A percentile compares a stretch with the other conserved stretches of the same genome.
phyloP scores from a whole-genome alignment of 192 early-diverging fungal species.

The Entomortierella lignicola region DNA sequence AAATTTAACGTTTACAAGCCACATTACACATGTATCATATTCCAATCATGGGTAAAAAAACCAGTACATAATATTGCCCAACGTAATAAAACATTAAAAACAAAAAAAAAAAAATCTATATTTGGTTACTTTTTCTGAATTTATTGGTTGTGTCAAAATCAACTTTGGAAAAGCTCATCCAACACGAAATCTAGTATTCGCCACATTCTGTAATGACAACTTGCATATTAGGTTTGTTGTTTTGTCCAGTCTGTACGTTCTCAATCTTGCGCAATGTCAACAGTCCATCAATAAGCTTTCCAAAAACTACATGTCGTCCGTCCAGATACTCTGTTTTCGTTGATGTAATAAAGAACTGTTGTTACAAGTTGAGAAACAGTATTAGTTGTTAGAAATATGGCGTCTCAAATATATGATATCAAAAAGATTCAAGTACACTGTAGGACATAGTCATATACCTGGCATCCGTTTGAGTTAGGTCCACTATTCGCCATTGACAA shows the following conservation, averaged over 20 bases:
- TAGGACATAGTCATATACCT: constrained; percentile 63
- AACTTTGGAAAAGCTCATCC: too few relatives aligned
- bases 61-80: too few relatives aligned
- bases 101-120: too few relatives aligned
- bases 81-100: too few relatives aligned
- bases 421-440: too few relatives aligned
- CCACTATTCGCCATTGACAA: constrained; percentile 90
- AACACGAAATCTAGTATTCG: constrained; percentile 48
- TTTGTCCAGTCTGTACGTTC: constrained; percentile 89
- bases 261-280: constrained; percentile 94
- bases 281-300: constrained; percentile 85
- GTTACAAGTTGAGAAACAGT: neutral
- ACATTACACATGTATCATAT: too few relatives aligned
- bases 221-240: constrained; percentile 87
- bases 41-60: too few relatives aligned
- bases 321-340: constrained; percentile 89
- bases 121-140: too few relatives aligned
- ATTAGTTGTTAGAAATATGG: too few relatives aligned
- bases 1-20: too few relatives aligned
- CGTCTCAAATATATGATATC: too few relatives aligned
- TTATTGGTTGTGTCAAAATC: too few relatives aligned
- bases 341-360: constrained; percentile 93
- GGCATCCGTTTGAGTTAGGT: constrained; percentile 88
- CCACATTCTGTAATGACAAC: constrained; percentile 79
- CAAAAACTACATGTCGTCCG: constrained; percentile 91